phyloP scores from a whole-genome alignment of 2,329 filamentous ascomycete genomes.

The Xylariaceae sp. region DNA sequence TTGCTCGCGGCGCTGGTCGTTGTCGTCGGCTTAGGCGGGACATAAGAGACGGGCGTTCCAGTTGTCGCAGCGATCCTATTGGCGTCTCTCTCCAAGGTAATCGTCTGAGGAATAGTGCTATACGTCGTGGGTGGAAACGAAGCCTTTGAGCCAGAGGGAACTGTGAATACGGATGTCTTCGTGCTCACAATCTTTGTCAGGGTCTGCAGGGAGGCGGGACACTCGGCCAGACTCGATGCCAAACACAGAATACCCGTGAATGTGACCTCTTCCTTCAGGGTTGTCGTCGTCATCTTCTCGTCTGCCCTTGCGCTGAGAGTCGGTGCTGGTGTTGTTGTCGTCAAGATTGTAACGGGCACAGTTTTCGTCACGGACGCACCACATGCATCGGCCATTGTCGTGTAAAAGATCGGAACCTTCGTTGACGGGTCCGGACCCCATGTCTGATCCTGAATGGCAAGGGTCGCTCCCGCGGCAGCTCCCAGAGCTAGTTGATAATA shows the following conservation, averaged over 20 bases:
- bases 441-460: conserved; percentile 38
- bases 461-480: conserved; percentile 48
- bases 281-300: conserved; percentile 33
- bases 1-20: background rate
- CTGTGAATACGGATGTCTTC: conserved; percentile 37
- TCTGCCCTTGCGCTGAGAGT: conserved; percentile 16
- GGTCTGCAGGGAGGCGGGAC: conserved; percentile 46
- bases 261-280: conserved; percentile 36
- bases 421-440: conserved; percentile 48
- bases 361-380: conserved; percentile 29
- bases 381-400: conserved; percentile 43
- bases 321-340: conserved; percentile 24
- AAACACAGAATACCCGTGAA: conserved; percentile 43
- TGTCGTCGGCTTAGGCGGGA: conserved; percentile 28
- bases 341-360: conserved; percentile 12
- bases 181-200: conserved; percentile 38
- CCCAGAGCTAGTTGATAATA: conserved; percentile 49
- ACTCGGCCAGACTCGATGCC: conserved; percentile 40
- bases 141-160: conserved; percentile 35
- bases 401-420: conserved; percentile 48
- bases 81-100: conserved; percentile 40
- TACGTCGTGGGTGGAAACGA: conserved; percentile 38
- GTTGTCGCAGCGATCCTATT: conserved; percentile 36
- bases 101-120: conserved; percentile 30
- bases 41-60: conserved; percentile 42